Base-by-base conservation (phyloP, 2,329 filamentous ascomycete genomes). In the Scytalidium lignicola region DNA sequence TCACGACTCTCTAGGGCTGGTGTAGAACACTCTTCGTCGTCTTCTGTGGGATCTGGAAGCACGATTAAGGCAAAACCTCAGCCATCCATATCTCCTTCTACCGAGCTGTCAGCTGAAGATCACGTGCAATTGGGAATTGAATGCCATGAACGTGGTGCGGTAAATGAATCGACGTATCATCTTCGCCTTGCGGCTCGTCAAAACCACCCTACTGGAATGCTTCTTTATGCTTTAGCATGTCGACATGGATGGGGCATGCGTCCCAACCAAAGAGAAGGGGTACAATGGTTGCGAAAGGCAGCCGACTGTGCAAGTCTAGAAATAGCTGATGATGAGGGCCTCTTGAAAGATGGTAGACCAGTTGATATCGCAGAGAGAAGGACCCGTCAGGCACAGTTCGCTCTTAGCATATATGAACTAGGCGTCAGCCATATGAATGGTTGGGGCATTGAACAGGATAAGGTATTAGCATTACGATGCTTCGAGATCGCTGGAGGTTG, bases 241-340 rank as follows among this genome's bases (percentile, higher is more conserved):
- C 82, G 93, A 44, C 93, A 99, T 64, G 93, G 93, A 44, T 99
- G 93, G 93, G 93, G 93, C 17, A 96, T 97, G 89, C 85, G 91
- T 9, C 81, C 90, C 7, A 96, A 96, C 65, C 90, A 90, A 62
- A 79, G 79, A 43, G 93, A 99, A 68, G 93, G 90, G 7, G 88
- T 97, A 0, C 80, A 86, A 59, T 99, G 93, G 93, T 73, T 99
- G 49, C 83, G 90, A 42, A 93, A 91, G 65, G 93, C 93, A 3
- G 90, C 93, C 8, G 89, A 96, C 62, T 85, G 79, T 47, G 89
- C 89, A 3, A 85, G 86, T 49, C 71, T 90, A 22, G 90, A 95
- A 65, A 85, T 95, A 54, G 86, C 88, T 3, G 88, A 92, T 44
- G 88, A 93, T 46, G 88, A 91, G 63, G 82, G 85, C 44, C 73